phyloP scores from a whole-genome alignment of 1,139 yeast species.

The Kluyveromyces sp. region DNA sequence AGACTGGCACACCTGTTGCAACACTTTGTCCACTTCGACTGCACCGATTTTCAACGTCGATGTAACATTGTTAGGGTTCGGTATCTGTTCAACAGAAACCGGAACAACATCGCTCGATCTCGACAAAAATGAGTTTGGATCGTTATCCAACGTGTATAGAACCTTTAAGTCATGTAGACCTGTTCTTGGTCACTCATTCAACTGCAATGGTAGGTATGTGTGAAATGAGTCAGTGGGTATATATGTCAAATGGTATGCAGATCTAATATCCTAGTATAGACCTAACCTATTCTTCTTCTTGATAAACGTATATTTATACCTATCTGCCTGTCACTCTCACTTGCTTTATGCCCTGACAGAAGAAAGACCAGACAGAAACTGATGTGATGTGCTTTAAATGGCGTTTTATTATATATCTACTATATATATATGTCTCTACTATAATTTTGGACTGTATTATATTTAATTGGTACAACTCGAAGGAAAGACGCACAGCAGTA shows the following conservation, averaged over 20 bases:
- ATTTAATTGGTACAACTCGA: too few species aligned
- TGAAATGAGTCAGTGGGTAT: not conserved
- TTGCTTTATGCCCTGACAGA: too few species aligned
- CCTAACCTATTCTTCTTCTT: too few species aligned
- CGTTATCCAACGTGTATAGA: slow-evolving; percentile 28
- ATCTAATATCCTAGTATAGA: too few species aligned
- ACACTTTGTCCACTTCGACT: slow-evolving; percentile 20
- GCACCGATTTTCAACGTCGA: slow-evolving; percentile 23
- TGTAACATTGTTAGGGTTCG: slow-evolving; percentile 15
- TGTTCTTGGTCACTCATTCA: slow-evolving; percentile 7
- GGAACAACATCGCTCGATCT: slow-evolving; percentile 23
- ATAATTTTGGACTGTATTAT: too few species aligned
- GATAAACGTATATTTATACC: too few species aligned
- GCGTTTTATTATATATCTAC: too few species aligned
- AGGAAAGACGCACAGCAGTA: too few species aligned
- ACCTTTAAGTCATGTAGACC: slow-evolving; percentile 27
- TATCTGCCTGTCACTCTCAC: too few species aligned
- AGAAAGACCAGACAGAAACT: too few species aligned
- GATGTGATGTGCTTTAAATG: too few species aligned
- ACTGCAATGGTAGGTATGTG: not conserved
- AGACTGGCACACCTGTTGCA: slow-evolving; percentile 25
- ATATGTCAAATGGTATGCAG: not conserved
- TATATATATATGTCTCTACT: too few species aligned
- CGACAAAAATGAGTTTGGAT: slow-evolving; percentile 26
- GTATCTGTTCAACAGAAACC: slow-evolving; percentile 22